phyloP scores from a whole-genome alignment of 2,329 filamentous ascomycete species.

The Amesomyces nigricolor region DNA sequence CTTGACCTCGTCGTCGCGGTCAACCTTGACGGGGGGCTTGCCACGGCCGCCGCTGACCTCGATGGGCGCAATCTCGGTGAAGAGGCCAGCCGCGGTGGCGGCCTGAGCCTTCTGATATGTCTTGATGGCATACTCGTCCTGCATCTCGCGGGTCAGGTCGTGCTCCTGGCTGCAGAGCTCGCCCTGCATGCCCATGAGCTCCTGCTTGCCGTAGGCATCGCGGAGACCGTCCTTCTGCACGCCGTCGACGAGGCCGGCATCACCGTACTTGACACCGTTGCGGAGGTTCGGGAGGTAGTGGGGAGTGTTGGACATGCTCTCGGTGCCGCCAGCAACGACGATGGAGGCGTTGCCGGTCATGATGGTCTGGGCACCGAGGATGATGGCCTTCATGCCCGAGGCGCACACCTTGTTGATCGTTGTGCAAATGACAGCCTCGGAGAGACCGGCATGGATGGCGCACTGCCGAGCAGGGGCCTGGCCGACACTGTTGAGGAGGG shows the following conservation, averaged over 20 bases:
- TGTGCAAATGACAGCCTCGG: slow-evolving; percentile 74
- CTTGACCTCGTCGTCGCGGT: slow-evolving; percentile 91
- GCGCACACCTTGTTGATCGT: slow-evolving; percentile 99
- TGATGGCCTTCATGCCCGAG: slow-evolving; percentile 87
- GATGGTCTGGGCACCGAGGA: slow-evolving; percentile 93
- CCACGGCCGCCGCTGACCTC: slow-evolving; percentile 83
- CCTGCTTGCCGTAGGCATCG: slow-evolving; percentile 84
- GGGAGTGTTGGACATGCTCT: slow-evolving; percentile 97
- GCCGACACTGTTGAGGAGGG: slow-evolving; percentile 60
- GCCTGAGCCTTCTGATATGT: slow-evolving; percentile 91
- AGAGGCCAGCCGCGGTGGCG: slow-evolving; percentile 74
- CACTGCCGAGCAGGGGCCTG: slow-evolving; percentile 96
- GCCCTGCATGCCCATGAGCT: slow-evolving; percentile 91
- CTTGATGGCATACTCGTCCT: slow-evolving; percentile 93
- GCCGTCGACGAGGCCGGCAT: slow-evolving; percentile 83
- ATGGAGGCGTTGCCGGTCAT: slow-evolving; percentile 91
- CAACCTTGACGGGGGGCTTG: slow-evolving; percentile 76
- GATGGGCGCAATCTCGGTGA: slow-evolving; percentile 85
- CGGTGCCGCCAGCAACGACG: slow-evolving; percentile 87
- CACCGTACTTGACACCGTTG: slow-evolving; percentile 86
- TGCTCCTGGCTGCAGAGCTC: slow-evolving; percentile 90
- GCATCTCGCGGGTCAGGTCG: slow-evolving; percentile 71
- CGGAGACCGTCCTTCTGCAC: slow-evolving; percentile 92
- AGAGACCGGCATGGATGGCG: slow-evolving; percentile 81
- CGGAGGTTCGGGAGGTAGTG: slow-evolving; percentile 90